Percentiles rank a stretch among this genome's conserved stretches.
These are phyloP conservation scores for Brassica incana DNA, from an alignment of 345 rosid species.

Conservation along the genomic window DNA sequence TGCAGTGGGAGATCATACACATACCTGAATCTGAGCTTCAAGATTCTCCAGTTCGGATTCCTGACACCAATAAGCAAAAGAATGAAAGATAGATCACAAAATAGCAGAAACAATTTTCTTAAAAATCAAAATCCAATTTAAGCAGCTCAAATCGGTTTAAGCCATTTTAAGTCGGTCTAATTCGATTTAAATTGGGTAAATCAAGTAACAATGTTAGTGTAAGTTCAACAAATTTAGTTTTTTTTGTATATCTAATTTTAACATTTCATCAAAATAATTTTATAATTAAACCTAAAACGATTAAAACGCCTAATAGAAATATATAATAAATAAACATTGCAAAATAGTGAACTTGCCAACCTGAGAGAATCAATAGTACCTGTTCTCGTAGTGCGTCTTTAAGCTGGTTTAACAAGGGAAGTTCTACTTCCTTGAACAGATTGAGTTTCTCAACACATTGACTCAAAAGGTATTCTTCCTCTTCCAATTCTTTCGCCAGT, in stretches of 20 bases:
- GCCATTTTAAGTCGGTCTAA: no score
- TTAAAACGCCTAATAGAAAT: no score
- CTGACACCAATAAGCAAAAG: constrained; percentile 40
- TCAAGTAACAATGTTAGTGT: no score
- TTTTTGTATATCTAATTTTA: no score
- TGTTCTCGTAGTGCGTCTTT: constrained; percentile 81
- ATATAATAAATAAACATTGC: not conserved
- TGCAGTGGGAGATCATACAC: not conserved
- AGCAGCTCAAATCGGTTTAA: no score
- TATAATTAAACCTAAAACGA: no score
- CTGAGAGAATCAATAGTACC: constrained; percentile 39
- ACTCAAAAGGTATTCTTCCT: constrained; percentile 70
- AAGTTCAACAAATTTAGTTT: no score
- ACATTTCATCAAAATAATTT: no score
- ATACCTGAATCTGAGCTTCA: constrained; percentile 83
- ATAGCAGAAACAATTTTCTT: no score
- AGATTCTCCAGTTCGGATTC: constrained; percentile 86
- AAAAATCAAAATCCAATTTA: no score
- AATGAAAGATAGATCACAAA: constrained; percentile 11
- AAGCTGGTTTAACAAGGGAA: constrained; percentile 73
- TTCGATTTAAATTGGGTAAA: no score
- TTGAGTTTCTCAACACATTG: constrained; percentile 77
- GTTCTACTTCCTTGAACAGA: constrained; percentile 72
- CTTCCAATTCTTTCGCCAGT: constrained; percentile 69
- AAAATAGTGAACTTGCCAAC: not conserved